Percentiles rank a stretch among this genome's conserved stretches.
phyloP scores from a whole-genome alignment of 1,284 basidiomycete species.

The Thelephora terrestris region DNA sequence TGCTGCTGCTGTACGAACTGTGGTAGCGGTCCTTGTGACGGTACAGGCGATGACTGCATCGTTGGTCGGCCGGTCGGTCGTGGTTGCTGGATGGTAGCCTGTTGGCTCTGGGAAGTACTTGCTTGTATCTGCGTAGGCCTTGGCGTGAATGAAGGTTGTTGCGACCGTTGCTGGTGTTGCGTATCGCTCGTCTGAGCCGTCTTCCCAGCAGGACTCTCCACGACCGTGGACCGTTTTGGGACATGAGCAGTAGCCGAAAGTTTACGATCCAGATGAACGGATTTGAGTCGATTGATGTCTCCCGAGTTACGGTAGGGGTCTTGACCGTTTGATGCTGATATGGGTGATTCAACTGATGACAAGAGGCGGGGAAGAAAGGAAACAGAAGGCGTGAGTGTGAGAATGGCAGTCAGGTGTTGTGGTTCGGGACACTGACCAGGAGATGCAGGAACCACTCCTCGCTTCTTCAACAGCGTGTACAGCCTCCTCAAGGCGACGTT shows the following conservation, averaged over 20 bases:
- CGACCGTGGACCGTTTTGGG: constrained; percentile 90
- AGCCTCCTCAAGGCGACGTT: constrained; percentile 92
- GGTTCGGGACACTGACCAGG: constrained; percentile 41
- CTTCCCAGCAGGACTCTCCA: constrained; percentile 91
- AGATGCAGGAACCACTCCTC: constrained; percentile 79
- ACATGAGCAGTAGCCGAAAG: constrained; percentile 85
- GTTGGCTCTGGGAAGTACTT: constrained; percentile 9
- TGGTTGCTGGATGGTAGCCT: constrained; percentile 9
- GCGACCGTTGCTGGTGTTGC: constrained; percentile 16
- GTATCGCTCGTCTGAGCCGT: constrained; percentile 60
- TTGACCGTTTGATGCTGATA: constrained; percentile 26
- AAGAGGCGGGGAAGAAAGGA: constrained; percentile 6
- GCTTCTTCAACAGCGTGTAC: constrained; percentile 84
- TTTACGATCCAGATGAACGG: constrained; percentile 89
- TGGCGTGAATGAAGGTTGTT: constrained; percentile 10
- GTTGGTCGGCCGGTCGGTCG: constrained; percentile 11
- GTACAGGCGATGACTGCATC: constrained; percentile 1
- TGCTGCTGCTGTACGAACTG: constrained; percentile 23
- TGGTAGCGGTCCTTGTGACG: constrained; percentile 25
- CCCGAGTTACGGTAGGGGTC: constrained; percentile 77
- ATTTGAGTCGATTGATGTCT: constrained; percentile 93
- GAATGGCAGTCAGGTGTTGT: not conserved
- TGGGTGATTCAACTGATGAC: constrained; percentile 17
- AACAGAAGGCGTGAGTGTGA: not conserved
- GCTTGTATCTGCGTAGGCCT: constrained; percentile 10